A percentile compares a stretch with the other conserved stretches of the same genome.
phyloP scores from a whole-genome alignment of 257 asterid species.

The Penstemon davidsonii region DNA sequence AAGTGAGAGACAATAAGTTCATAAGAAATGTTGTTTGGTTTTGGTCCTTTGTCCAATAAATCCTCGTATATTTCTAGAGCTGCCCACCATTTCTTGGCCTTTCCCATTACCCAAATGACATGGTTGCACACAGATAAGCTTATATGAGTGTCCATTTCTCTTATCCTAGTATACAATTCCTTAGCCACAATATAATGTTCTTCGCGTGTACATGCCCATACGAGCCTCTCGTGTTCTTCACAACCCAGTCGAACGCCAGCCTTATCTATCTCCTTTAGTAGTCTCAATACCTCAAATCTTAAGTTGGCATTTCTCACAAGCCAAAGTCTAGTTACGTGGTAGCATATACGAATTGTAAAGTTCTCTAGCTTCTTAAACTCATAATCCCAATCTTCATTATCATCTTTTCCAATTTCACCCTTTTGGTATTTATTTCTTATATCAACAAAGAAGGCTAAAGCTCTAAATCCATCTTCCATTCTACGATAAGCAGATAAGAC shows the following conservation, averaged over 20 bases:
- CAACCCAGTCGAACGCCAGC: slow-evolving; percentile 48
- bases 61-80: slow-evolving; percentile 93
- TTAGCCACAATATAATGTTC: slow-evolving; percentile 74
- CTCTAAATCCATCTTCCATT: slow-evolving; percentile 80
- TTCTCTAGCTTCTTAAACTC: slow-evolving; percentile 73
- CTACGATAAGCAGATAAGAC: slow-evolving; percentile 68
- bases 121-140: slow-evolving; percentile 90
- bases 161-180: slow-evolving; percentile 71
- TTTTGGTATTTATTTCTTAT: slow-evolving; percentile 40
- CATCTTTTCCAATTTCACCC: slow-evolving; percentile 58
- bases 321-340: slow-evolving; percentile 81
- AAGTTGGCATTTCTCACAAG: slow-evolving; percentile 53
- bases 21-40: slow-evolving; percentile 77
- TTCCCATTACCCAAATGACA: slow-evolving; percentile 90
- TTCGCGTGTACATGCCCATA: slow-evolving; percentile 88
- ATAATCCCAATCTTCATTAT: slow-evolving; percentile 52
- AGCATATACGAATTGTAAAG: slow-evolving; percentile 63
- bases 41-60: slow-evolving; percentile 80
- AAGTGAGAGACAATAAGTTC: slow-evolving; percentile 83
- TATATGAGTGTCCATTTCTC: slow-evolving; percentile 61
- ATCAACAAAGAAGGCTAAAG: slow-evolving; percentile 55
- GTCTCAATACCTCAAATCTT: slow-evolving; percentile 52
- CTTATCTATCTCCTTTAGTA: slow-evolving; percentile 72
- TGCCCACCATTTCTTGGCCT: slow-evolving; percentile 98
- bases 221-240: slow-evolving; percentile 65